These are phyloP conservation scores for Athelia psychrophila DNA, from an alignment of 1,284 basidiomycete species.

Conservation along the genomic window DNA sequence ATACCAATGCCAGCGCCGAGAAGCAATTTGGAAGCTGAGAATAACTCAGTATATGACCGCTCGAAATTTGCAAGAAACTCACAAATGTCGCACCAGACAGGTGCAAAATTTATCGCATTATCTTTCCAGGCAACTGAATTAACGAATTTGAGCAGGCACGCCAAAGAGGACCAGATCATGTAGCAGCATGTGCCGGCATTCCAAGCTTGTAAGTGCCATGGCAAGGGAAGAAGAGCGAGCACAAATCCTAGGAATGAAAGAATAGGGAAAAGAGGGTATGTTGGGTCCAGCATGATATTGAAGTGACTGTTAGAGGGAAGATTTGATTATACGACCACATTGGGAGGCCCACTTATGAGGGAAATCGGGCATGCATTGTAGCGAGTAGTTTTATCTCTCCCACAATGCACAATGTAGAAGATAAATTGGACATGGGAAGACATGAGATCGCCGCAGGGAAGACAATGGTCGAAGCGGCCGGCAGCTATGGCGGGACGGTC, in stretches of 20 bases:
- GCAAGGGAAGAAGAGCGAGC: conserved; percentile 28
- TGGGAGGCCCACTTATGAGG: no score
- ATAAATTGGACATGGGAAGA: no score
- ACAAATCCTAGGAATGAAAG: conserved; percentile 29
- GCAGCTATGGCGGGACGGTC: no score
- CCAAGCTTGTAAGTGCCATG: conserved; percentile 42
- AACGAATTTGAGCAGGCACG: conserved; percentile 53
- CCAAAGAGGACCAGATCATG: conserved; percentile 59
- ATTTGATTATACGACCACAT: no score
- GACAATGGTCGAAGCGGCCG: no score
- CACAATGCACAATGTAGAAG: no score
- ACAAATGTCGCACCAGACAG: conserved; percentile 80
- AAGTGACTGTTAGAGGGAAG: not conserved
- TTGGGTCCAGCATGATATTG: no score
- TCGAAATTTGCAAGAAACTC: conserved; percentile 19
- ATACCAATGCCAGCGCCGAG: conserved; percentile 35
- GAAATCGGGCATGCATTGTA: no score
- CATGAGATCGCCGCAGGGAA: no score
- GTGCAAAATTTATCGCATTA: conserved; percentile 51
- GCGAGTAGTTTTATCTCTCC: no score
- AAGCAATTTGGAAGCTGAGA: conserved; percentile 25
- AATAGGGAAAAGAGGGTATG: conserved; percentile 16
- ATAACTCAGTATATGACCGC: no score
- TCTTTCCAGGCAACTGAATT: conserved; percentile 68
- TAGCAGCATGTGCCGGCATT: conserved; percentile 60